Conservation (phyloP, 768 basidiomycete genomes). For the Sporobolomyces roseus region DNA sequence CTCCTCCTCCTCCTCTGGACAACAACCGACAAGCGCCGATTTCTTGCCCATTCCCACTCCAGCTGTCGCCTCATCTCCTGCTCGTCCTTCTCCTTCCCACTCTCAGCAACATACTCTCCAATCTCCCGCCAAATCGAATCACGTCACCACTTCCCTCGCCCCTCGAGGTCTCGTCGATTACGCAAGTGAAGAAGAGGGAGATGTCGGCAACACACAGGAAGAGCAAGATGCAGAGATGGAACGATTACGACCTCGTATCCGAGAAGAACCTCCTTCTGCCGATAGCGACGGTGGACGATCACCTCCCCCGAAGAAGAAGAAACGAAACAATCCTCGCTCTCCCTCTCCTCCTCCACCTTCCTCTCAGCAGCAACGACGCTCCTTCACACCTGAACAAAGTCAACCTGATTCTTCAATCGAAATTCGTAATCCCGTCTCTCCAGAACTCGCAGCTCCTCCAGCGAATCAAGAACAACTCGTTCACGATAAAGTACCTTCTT, state of each 20-base stretch:
- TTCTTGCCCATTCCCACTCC: background rate
- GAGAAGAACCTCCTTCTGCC: too few relatives aligned
- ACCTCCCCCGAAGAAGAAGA: too few relatives aligned
- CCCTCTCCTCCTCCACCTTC: too few relatives aligned
- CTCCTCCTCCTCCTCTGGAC: background rate
- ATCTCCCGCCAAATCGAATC: background rate
- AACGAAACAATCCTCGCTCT: too few relatives aligned
- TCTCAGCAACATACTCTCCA: too few relatives aligned
- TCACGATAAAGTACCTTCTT: too few relatives aligned
- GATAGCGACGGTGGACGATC: too few relatives aligned
- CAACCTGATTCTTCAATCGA: conserved; percentile 4
- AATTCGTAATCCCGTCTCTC: background rate
- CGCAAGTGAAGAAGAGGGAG: background rate
- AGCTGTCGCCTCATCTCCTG: too few relatives aligned
- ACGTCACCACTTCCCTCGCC: background rate
- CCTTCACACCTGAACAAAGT: too few relatives aligned
- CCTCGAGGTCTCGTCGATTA: background rate
- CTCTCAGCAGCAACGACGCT: too few relatives aligned
- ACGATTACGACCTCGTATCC: too few relatives aligned
- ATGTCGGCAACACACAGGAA: conserved; percentile 11
- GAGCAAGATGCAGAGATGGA: background rate
- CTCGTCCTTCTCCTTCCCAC: too few relatives aligned
- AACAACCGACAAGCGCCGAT: background rate
- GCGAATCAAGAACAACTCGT: conserved; percentile 4
- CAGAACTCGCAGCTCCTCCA: background rate